Percentiles rank a stretch among this genome's conserved stretches.
Conservation (phyloP, 108 stramenopile genomes). For the Conticribra guillardii region DNA sequence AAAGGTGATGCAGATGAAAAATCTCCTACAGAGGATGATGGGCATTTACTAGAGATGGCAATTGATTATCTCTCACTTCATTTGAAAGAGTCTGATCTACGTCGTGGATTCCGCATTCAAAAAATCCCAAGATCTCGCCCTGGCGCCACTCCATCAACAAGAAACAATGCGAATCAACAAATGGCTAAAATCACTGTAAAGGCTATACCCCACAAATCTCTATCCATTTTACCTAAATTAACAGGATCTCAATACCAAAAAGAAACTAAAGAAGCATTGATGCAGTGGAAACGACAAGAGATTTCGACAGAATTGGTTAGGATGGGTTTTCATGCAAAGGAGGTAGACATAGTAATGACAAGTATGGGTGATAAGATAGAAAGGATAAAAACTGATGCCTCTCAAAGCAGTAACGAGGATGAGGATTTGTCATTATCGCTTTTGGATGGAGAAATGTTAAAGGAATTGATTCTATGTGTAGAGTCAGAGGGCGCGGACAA, state of each 20-base stretch:
- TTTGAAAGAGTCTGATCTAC: conserved; percentile 58
- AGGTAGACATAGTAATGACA: conserved; percentile 18
- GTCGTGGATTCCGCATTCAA: conserved; percentile 52
- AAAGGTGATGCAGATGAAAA: background rate
- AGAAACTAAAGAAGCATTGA: conserved; percentile 16
- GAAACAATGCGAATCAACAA: conserved; percentile 1
- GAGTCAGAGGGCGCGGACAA: background rate
- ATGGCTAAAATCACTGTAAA: conserved; percentile 36
- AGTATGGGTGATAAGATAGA: conserved; percentile 20
- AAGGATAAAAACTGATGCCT: conserved; percentile 26
- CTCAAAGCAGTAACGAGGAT: background rate
- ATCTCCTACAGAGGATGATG: conserved; percentile 21
- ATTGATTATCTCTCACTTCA: conserved; percentile 84
- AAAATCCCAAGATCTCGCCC: conserved; percentile 29
- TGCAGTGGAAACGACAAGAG: conserved; percentile 14
- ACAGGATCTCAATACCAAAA: conserved; percentile 54
- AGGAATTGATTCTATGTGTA: conserved; percentile 16
- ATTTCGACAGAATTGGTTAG: conserved; percentile 26
- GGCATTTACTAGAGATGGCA: conserved; percentile 45
- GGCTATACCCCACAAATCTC: conserved; percentile 70
- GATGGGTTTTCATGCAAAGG: conserved; percentile 32
- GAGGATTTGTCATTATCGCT: conserved; percentile 14
- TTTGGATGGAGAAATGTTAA: conserved; percentile 15
- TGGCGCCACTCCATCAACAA: conserved; percentile 1
- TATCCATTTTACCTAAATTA: conserved; percentile 56